phyloP scores from a whole-genome alignment of 2,329 filamentous ascomycete species.

The Epichloe gansuensis region DNA sequence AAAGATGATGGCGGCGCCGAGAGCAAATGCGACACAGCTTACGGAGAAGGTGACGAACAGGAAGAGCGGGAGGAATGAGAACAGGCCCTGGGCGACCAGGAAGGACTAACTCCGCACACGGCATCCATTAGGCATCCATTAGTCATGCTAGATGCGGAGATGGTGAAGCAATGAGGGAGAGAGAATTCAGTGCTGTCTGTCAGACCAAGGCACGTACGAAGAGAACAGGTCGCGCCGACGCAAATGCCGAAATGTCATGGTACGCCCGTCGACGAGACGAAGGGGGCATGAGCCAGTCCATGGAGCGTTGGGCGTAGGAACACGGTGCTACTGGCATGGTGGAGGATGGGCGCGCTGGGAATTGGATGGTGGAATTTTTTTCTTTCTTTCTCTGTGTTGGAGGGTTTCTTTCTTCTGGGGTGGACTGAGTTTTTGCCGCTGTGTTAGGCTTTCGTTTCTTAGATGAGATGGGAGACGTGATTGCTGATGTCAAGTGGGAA shows the following conservation, averaged over 20 bases:
- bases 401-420: not conserved
- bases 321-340: constrained; percentile 14
- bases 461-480: too few relatives aligned
- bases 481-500: too few relatives aligned
- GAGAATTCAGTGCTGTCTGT: too few relatives aligned
- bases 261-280: constrained; percentile 46
- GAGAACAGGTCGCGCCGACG: constrained; percentile 52
- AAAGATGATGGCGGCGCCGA: constrained; percentile 51
- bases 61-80: constrained; percentile 54
- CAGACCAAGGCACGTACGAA: constrained; percentile 38
- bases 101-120: constrained; percentile 42
- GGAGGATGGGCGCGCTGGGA: not conserved
- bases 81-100: constrained; percentile 48
- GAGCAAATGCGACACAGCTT: constrained; percentile 48
- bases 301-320: constrained; percentile 29
- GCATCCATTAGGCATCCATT: not conserved
- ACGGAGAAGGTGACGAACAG: constrained; percentile 57
- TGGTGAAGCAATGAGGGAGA: not conserved
- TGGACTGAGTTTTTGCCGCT: not conserved
- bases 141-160: not conserved
- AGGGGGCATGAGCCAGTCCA: constrained; percentile 45
- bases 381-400: not conserved
- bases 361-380: not conserved
- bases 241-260: constrained; percentile 41
- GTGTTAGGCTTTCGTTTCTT: too few relatives aligned